Evolutionary conservation across 108 stramenopile species (phyloP).

Genomic region (Fragilariopsis cylindrus): DNA sequence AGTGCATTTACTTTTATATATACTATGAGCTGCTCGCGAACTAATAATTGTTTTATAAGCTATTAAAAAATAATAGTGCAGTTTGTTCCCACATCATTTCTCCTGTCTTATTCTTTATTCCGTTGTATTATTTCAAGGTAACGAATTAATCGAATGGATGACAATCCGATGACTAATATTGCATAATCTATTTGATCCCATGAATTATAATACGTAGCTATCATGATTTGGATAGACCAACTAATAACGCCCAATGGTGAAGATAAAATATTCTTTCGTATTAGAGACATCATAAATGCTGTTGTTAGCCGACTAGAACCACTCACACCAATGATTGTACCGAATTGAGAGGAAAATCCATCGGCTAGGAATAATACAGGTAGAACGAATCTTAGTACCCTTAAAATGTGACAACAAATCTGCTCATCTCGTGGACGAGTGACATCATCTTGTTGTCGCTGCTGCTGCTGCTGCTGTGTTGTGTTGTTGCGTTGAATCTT

Average conservation of each 20-base stretch:
- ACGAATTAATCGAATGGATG: constrained; percentile 39
- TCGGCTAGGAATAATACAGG: constrained; percentile 33
- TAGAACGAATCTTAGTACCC: constrained; percentile 16
- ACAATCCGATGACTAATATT: constrained; percentile 28
- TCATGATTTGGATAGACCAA: constrained; percentile 42
- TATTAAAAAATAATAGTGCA: too few species aligned
- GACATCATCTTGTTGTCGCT: neutral
- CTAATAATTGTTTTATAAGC: too few species aligned
- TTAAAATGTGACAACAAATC: constrained; percentile 19
- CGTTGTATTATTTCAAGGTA: constrained; percentile 25
- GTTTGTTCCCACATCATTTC: too few species aligned
- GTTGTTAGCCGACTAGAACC: constrained; percentile 29
- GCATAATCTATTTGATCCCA: constrained; percentile 15
- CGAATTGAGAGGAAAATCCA: constrained; percentile 37
- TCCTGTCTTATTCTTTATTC: neutral
- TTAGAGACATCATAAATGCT: constrained; percentile 33
- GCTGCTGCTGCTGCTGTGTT: neutral
- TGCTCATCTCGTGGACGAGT: constrained; percentile 15
- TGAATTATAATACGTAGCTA: constrained; percentile 20
- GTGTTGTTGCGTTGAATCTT: neutral
- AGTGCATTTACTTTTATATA: too few species aligned
- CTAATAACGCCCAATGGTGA: constrained; percentile 39
- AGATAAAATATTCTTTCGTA: constrained; percentile 26
- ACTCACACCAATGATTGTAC: constrained; percentile 32
- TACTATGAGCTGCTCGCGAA: too few species aligned